Conservation (phyloP, 805 yeast species). For the Saturnispora quitensis region DNA sequence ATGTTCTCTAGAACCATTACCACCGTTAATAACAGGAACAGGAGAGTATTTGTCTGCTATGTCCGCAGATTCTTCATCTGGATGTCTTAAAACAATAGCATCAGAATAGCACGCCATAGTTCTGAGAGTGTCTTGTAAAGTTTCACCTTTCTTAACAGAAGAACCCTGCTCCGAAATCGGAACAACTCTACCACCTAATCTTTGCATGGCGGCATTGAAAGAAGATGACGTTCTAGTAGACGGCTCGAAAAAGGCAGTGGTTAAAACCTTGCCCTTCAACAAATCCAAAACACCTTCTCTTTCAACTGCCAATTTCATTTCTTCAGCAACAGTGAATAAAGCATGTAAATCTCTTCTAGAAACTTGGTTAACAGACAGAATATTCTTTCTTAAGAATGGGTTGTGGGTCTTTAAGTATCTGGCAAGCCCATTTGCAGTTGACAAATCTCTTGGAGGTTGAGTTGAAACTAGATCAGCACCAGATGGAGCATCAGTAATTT, state of each 20-base stretch:
- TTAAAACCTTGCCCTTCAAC: conserved; percentile 80
- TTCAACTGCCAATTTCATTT: conserved; percentile 93
- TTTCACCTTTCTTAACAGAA: conserved; percentile 97
- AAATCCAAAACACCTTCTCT: conserved; percentile 91
- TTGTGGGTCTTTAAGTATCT: conserved; percentile 73
- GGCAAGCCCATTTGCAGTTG: conserved; percentile 72
- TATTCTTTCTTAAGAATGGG: conserved; percentile 83
- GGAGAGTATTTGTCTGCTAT: conserved; percentile 95
- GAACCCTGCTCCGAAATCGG: conserved; percentile 77
- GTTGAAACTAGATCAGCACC: conserved; percentile 67
- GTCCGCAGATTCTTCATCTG: conserved; percentile 83
- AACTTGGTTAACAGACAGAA: conserved; percentile 82
- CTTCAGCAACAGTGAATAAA: conserved; percentile 94
- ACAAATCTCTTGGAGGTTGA: conserved; percentile 61
- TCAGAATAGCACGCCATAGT: conserved; percentile 93
- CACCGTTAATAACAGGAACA: conserved; percentile 95
- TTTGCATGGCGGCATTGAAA: conserved; percentile 99
- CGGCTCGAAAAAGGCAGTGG: conserved; percentile 97
- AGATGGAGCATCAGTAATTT: conserved; percentile 36
- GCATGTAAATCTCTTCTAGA: conserved; percentile 84
- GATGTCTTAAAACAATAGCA: conserved; percentile 96
- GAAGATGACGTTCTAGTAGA: conserved; percentile 95
- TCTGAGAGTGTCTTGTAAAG: conserved; percentile 92
- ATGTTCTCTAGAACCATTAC: conserved; percentile 96
- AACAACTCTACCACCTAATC: conserved; percentile 96